phyloP scores from a whole-genome alignment of 306 rosid species.

The Fragaria iinumae region DNA sequence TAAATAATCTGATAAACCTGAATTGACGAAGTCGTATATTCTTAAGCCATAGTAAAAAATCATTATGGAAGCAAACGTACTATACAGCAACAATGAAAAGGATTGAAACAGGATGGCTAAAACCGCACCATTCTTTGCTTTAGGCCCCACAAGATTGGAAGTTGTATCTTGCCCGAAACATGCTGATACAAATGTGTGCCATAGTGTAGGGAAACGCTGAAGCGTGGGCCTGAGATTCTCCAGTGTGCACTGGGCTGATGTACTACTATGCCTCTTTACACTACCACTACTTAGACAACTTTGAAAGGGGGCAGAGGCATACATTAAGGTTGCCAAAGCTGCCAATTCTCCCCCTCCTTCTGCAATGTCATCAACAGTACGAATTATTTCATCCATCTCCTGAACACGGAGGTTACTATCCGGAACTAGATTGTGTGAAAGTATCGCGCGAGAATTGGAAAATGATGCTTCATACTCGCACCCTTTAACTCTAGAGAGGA shows the following conservation, averaged over 20 bases:
- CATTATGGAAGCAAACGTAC: conserved; percentile 1
- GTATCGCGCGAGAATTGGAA: conserved; percentile 77
- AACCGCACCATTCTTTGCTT: conserved; percentile 70
- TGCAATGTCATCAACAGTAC: conserved; percentile 93
- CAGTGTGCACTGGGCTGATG: conserved; percentile 89
- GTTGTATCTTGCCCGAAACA: conserved; percentile 74
- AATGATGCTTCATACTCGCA: conserved; percentile 83
- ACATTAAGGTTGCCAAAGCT: conserved; percentile 90
- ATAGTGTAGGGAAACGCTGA: conserved; percentile 80
- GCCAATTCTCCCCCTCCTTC: conserved; percentile 99
- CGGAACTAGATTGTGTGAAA: conserved; percentile 59
- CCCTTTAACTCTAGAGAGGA: conserved; percentile 76
- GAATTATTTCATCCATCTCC: conserved; percentile 77
- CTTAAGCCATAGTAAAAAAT: conserved; percentile 16
- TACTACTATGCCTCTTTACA: conserved; percentile 68
- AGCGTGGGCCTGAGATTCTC: conserved; percentile 87
- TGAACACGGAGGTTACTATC: conserved; percentile 57
- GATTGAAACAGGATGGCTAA: conserved; percentile 15
- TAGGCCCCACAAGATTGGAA: conserved; percentile 48
- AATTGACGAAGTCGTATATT: conserved; percentile 23
- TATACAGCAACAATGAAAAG: conserved; percentile 18
- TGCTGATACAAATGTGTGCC: conserved; percentile 76
- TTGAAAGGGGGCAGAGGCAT: conserved; percentile 72
- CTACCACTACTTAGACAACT: conserved; percentile 82
- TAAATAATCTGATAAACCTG: conserved; percentile 77